These are phyloP conservation scores for Cryptococcus neoformans DNA, from an alignment of 1,284 basidiomycete genomes.

Conservation along the genomic window DNA sequence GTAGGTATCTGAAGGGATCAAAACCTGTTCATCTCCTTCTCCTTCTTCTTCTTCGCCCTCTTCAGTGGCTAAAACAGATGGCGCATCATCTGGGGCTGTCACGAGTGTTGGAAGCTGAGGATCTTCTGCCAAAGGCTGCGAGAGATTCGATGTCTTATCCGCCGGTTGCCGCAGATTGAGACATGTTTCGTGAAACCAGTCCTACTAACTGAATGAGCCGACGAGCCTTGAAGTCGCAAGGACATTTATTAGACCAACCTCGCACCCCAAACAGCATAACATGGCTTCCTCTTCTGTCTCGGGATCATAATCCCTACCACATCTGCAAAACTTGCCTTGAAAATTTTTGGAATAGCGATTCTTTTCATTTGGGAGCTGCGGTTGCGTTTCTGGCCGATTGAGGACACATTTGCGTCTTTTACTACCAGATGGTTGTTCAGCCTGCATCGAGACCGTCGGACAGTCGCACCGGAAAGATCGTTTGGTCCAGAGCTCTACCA, in stretches of 20 bases:
- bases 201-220: conserved; percentile 17
- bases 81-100: background rate
- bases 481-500: conserved; percentile 48
- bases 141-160: background rate
- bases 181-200: conserved; percentile 47
- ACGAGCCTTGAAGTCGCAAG: background rate
- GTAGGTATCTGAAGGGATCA: conserved; percentile 43
- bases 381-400: conserved; percentile 31
- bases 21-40: conserved; percentile 35
- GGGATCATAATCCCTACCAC: conserved; percentile 47
- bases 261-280: conserved; percentile 46
- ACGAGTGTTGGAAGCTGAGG: background rate
- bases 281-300: conserved; percentile 47
- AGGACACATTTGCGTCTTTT: conserved; percentile 29
- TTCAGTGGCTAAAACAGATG: background rate
- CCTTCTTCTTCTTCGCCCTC: conserved; percentile 31
- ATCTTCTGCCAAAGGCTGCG: background rate
- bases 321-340: conserved; percentile 45
- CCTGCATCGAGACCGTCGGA: conserved; percentile 36
- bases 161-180: conserved; percentile 29
- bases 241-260: conserved; percentile 27
- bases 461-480: conserved; percentile 48
- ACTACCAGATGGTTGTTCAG: conserved; percentile 6
- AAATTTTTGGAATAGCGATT: conserved; percentile 45
- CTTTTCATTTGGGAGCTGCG: conserved; percentile 28